Evolutionary conservation across 176 grass and related monocot species (phyloP), one percentile per base, ranked within the genome.

Genomic region (Eleusine indica): DNA sequence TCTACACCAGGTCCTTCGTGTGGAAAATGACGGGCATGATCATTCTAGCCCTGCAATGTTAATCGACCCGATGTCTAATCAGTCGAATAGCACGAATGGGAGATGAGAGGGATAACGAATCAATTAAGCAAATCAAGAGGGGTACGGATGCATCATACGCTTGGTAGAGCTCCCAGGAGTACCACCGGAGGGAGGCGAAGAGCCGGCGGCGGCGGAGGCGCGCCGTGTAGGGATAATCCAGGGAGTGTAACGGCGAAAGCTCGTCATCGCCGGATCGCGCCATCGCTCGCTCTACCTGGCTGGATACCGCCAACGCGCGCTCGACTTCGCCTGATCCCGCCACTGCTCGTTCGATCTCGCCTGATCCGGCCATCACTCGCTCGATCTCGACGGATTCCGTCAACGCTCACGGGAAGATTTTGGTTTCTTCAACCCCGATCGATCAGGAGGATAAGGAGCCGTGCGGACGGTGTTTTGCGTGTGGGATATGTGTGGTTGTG

Each of bases 191-290:
- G 70, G 46, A 49, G 43, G 70, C 70, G n/a, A 72, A 8, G 11
- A 72, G 43, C 5, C 70, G 70, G 43, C 70, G 70, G 4, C 14
- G 43, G 14, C 70, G 70, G 70, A 72, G 43, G 22, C 43, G 70
- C n/a, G 3, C n/a, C 12, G 70, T 72, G 70, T 43, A 72, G 70
- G 70, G 70, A 16, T 72, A 72, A 72, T 72, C 70, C 70, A 49
- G 70, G 70, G 70, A 48, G 43, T 15, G 43, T 46, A 48, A 16
- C 42, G 47, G 70, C 8, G 3, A 19, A 5, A 11, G 43, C 43
- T 28, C n/a, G 70, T 21, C 70, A 10, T 29, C 13, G 70, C n/a
- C 13, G 70, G n/a, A 47, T 5, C 4, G 41, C 10, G 21, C 41
- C 68, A 46, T 0, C 68, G 68, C 10, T n/a, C 3, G 37, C 37